Base-by-base conservation (phyloP, 257 asterid genomes). In the Solanum sitiens region DNA sequence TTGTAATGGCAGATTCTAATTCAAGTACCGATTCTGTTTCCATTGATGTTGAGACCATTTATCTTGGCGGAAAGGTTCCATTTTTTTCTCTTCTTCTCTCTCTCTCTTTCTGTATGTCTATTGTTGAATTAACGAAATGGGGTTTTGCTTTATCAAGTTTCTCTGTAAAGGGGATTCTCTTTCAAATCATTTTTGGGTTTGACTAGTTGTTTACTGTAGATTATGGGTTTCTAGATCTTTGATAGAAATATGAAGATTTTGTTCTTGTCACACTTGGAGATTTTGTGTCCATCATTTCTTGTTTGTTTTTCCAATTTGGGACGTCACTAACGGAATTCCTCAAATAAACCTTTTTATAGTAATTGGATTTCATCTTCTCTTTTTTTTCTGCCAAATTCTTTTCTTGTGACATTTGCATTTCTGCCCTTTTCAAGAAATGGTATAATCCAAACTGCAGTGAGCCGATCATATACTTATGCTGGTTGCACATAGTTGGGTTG, bases 51-150 rank as follows among this genome's bases (percentile, higher is more conserved):
- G 91, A 90, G 74, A 89, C 92, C 79, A 90, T 92, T 86, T 92
- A 90, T 83, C 92, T 89, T 45, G 94, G 94, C 83, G 94, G 94
- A 85, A 88, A 92, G 94, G 94, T 92, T 84, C 15, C 32, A 5
- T 68, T 37, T 16, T 83, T 16, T 13, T 39, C 45, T 44, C 70
- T n/a, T n/a, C 50, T 44, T 45, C 53, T 11, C 35, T 71, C 13
- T 9, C 8, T 73, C 12, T 73, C 8, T 35, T 73, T 35, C 80
- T 18, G 27, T 72, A 18, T 35, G 42, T 9, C 13, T 37, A 39
- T 74, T 75, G 35, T 7, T 23, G n/a, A 75, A 75, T 23, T 11
- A 23, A 39, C 35, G 21, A 75, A 75, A 37, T 37, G 50, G 50
- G 32, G 39, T 37, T 37, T 75, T 39, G 59, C 56, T 47, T 74